Evolutionary conservation across 768 basidiomycete genomes (phyloP).

Genomic region (Leccinum incarnatum): DNA sequence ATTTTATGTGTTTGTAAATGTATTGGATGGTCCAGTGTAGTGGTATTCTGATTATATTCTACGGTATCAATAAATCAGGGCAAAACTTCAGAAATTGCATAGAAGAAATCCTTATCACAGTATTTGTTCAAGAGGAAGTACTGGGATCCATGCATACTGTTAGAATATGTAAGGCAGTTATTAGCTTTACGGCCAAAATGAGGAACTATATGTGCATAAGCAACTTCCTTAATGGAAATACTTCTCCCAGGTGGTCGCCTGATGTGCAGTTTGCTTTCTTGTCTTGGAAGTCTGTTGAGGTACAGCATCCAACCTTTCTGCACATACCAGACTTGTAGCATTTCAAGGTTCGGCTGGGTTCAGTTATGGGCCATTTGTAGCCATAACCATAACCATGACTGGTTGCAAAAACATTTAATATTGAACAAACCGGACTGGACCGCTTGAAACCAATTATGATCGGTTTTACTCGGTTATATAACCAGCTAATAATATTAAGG

Average conservation of each 20-base stretch:
- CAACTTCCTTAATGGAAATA: not conserved
- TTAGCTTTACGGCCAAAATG: not conserved
- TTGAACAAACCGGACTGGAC: too few species aligned
- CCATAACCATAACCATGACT: too few species aligned
- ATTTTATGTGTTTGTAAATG: too few species aligned
- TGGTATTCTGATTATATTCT: too few species aligned
- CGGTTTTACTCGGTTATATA: too few species aligned
- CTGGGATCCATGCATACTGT: not conserved
- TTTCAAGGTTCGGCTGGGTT: too few species aligned
- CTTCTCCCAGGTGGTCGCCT: not conserved
- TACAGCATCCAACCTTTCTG: not conserved
- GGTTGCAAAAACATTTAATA: too few species aligned
- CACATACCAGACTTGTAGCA: not conserved
- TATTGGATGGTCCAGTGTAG: too few species aligned
- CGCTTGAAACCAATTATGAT: too few species aligned
- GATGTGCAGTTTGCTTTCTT: not conserved
- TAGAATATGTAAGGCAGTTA: not conserved
- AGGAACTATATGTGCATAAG: not conserved
- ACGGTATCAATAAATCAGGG: not conserved
- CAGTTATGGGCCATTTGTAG: too few species aligned
- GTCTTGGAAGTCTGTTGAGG: not conserved
- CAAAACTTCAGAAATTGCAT: not conserved
- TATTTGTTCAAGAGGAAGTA: not conserved
- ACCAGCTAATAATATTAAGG: too few species aligned
- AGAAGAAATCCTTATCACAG: slow-evolving; percentile 3